Evolutionary conservation across 371 early-diverging fungal species (phyloP).

Genomic region (Chytridium lagenaria): DNA sequence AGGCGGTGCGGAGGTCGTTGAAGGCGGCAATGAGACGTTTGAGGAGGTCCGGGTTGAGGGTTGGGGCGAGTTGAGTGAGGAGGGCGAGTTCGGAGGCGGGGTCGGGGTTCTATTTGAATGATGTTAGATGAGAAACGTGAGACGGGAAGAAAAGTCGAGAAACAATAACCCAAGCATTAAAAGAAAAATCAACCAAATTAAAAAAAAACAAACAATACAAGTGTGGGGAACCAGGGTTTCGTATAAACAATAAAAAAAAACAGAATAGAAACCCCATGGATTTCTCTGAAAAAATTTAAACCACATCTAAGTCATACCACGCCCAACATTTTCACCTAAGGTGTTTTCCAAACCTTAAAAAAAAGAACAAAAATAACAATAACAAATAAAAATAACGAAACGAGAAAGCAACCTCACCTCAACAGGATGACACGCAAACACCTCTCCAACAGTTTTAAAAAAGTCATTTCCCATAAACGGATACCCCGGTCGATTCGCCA

Average conservation of each 20-base stretch:
- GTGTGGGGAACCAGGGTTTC: too few relatives aligned
- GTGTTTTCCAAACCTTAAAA: too few relatives aligned
- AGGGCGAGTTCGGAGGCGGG: slow-evolving; percentile 69
- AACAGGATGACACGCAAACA: slow-evolving; percentile 42
- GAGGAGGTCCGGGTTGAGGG: slow-evolving; percentile 70
- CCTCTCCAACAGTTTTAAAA: slow-evolving; percentile 78
- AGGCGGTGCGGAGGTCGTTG: slow-evolving; percentile 72
- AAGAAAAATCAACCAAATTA: background rate
- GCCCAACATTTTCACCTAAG: too few relatives aligned
- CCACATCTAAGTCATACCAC: too few relatives aligned
- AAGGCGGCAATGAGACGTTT: slow-evolving; percentile 73
- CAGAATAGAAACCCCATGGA: too few relatives aligned
- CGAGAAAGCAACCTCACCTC: background rate
- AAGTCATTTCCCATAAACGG: slow-evolving; percentile 85
- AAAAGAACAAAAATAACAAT: too few relatives aligned
- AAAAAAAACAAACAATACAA: background rate
- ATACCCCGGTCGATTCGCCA: slow-evolving; percentile 79
- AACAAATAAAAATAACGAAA: background rate
- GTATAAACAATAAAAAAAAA: too few relatives aligned
- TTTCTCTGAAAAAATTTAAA: too few relatives aligned
- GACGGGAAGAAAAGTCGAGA: background rate
- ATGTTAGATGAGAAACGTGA: slow-evolving; percentile 48
- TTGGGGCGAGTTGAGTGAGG: slow-evolving; percentile 73
- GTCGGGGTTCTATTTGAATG: slow-evolving; percentile 86
- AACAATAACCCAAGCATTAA: too few relatives aligned